phyloP scores from a whole-genome alignment of 176 grass and related monocot genomes.

The Tillandsia fasciculata region DNA sequence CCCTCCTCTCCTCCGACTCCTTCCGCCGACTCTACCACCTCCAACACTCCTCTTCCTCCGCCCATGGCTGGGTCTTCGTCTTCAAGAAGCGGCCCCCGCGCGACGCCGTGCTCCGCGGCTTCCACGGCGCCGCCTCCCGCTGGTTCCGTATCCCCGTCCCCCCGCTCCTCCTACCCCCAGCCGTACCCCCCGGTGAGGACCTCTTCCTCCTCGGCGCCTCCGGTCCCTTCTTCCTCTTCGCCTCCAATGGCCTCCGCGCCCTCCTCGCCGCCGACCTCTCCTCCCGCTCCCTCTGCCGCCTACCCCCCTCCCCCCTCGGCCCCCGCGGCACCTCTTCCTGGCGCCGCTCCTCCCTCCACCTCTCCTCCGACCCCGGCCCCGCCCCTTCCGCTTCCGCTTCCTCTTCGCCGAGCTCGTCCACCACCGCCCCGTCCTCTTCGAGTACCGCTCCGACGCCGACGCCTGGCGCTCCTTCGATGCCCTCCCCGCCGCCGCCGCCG shows the following conservation, averaged over 20 bases:
- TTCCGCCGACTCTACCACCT: slow-evolving; percentile 60
- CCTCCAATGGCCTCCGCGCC: slow-evolving; percentile 74
- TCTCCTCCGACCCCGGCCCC: slow-evolving; percentile 59
- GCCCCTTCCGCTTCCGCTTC: slow-evolving; percentile 70
- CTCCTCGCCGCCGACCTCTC: slow-evolving; percentile 67
- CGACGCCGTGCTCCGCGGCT: slow-evolving; percentile 53
- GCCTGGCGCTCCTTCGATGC: slow-evolving; percentile 52
- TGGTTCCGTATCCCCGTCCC: slow-evolving; percentile 84
- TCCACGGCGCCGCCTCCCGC: slow-evolving; percentile 65
- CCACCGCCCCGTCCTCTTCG: slow-evolving; percentile 53
- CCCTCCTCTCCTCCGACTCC: slow-evolving; percentile 50
- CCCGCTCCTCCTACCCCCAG: slow-evolving; percentile 45
- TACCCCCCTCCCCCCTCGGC: slow-evolving; percentile 79
- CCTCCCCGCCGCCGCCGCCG: neutral
- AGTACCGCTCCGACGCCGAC: slow-evolving; percentile 68
- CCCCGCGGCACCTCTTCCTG: slow-evolving; percentile 87
- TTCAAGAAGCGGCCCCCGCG: slow-evolving; percentile 80
- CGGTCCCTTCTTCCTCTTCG: slow-evolving; percentile 74
- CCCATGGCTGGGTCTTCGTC: slow-evolving; percentile 72
- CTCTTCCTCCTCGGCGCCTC: slow-evolving; percentile 89
- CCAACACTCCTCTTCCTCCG: slow-evolving; percentile 26
- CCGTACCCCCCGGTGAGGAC: slow-evolving; percentile 66
- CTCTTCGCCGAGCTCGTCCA: slow-evolving; percentile 82
- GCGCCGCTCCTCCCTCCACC: slow-evolving; percentile 79
- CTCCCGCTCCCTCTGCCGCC: slow-evolving; percentile 33